Base-by-base conservation (phyloP, 768 basidiomycete species). In the Lactarius pseudohatsudake region DNA sequence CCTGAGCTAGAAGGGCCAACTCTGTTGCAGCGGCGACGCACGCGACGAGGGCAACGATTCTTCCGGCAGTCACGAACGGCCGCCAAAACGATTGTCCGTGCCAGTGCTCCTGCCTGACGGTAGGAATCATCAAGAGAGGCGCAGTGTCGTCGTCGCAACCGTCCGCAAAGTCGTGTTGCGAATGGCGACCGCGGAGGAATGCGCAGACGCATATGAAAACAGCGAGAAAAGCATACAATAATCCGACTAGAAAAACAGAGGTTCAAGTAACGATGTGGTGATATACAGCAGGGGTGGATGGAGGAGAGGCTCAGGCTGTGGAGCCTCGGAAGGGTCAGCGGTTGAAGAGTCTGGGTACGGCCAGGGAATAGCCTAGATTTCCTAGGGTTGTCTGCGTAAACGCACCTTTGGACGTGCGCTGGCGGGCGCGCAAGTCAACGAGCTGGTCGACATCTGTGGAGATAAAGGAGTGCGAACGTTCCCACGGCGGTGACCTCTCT, bases 391-490 rank as follows among this genome's bases (percentile, higher is more conserved):
- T 89, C 32, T 92, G 85, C 43, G 81, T 82, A 76, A 94, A 94
- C 16, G 92, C 90, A 18, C 91, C 92, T 61, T 93, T 84, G 72
- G 92, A 93, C 0, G 92, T 94, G 50, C 92, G 82, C 70, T 91
- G 86, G 34, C 91, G 81, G 0, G 92, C 92, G 16, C 92, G 82
- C 20, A 94, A 76, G 73, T 94, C 92, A 28, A 85, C 85, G 59
- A 77, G 74, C 62, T 80, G 76, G 45, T 76, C 72, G 10, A 72
- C 67, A 67, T 80, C 79, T 47, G 74, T 58, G 2, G 76, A 73
- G 40, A 70, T 34, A 65, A 77, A 79, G 7, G 75, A 75, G 10
- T 71, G 62, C 18, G 73, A 69, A 20, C 76, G n/a, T n/a, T n/a
- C n/a, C n/a, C n/a, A n/a, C n/a, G 74, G 55, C 8, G 3, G 32